These are phyloP conservation scores for Hypoxylon sp. DNA, from an alignment of 2,329 filamentous ascomycete species.

Conservation along the genomic window DNA sequence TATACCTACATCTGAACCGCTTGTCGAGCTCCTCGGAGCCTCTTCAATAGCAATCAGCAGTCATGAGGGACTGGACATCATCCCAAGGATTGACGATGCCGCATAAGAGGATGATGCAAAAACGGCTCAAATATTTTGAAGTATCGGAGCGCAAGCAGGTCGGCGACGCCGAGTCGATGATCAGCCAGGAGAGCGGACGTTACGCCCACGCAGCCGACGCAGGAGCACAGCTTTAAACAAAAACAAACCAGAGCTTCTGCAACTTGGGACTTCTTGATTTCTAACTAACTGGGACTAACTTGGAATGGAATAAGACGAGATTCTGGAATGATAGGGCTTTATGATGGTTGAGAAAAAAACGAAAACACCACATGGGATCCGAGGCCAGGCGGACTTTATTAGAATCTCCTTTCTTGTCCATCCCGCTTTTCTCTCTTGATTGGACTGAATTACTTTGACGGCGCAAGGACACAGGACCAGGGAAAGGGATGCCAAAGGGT, in stretches of 20 bases:
- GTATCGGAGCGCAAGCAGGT: constrained; percentile 89
- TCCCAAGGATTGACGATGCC: constrained; percentile 72
- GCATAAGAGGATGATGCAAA: constrained; percentile 64
- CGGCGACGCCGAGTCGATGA: constrained; percentile 72
- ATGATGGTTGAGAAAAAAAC: constrained; percentile 9
- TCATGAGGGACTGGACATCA: constrained; percentile 77
- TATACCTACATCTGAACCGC: constrained; percentile 96
- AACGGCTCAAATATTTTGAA: constrained; percentile 76
- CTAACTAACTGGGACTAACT: no score
- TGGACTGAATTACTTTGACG: no score
- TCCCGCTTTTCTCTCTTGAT: no score
- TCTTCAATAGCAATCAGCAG: constrained; percentile 91
- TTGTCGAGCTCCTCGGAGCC: constrained; percentile 95
- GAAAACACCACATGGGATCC: constrained; percentile 14
- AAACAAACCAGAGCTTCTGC: background rate
- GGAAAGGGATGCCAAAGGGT: constrained; percentile 9
- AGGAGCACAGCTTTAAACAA: constrained; percentile 36
- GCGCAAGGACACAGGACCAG: constrained; percentile 16
- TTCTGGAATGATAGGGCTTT: no score
- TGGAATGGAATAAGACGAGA: no score
- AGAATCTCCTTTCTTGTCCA: constrained; percentile 4
- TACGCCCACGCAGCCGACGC: constrained; percentile 29
- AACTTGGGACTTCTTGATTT: no score
- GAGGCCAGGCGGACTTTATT: constrained; percentile 9
- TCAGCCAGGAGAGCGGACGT: constrained; percentile 39